Evolutionary conservation across 371 early-diverging fungal species (phyloP).

Genomic region (Mucor plumbeus): DNA sequence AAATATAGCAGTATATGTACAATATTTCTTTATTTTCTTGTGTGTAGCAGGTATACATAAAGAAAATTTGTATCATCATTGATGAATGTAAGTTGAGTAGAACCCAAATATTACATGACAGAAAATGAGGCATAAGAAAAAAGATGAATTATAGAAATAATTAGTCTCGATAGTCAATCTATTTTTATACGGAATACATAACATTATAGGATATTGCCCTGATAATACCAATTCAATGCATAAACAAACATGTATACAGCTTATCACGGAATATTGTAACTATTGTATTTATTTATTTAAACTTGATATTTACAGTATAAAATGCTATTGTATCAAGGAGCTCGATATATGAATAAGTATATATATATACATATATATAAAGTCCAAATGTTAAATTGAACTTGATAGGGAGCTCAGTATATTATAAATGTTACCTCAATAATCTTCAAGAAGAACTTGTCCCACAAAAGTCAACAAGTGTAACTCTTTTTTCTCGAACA

Average conservation of each 20-base stretch:
- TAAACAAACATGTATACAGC: constrained; percentile 9
- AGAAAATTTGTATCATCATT: not conserved
- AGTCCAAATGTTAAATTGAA: constrained; percentile 17
- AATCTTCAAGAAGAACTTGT: not conserved
- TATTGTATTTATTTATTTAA: no score
- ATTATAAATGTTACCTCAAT: constrained; percentile 5
- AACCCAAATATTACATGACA: not conserved
- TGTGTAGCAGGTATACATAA: no score
- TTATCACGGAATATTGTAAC: not conserved
- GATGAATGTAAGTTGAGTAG: not conserved
- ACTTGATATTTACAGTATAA: no score
- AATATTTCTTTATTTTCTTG: not conserved
- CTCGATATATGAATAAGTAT: not conserved
- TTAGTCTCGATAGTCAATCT: constrained; percentile 4
- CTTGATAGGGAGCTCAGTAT: constrained; percentile 14
- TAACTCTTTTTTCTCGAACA: not conserved
- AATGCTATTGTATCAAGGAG: no score
- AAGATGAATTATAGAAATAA: not conserved
- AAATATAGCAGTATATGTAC: not conserved
- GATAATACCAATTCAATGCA: not conserved
- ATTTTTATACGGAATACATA: constrained; percentile 2
- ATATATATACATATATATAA: not conserved
- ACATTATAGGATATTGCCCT: not conserved
- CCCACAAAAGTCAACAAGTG: not conserved
- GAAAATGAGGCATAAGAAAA: not conserved